phyloP scores from a whole-genome alignment of 176 grass and related monocot genomes.

The Carex littledalei region DNA sequence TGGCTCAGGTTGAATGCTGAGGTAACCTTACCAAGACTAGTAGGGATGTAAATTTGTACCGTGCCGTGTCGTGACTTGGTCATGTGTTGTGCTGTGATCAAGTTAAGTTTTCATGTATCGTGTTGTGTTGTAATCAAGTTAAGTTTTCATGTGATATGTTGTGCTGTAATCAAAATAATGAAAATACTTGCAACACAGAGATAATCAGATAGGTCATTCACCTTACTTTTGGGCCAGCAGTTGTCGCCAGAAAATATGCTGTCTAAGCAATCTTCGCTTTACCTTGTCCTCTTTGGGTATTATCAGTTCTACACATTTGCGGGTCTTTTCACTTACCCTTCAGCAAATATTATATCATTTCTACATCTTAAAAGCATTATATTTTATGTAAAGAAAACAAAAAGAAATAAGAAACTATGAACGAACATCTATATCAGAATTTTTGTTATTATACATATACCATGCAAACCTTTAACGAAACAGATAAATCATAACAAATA shows the following conservation, averaged over 20 bases:
- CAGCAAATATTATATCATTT: background rate
- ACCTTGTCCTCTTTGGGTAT: no score
- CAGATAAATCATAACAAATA: background rate
- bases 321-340: background rate
- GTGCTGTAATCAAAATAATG: no score
- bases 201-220: no score
- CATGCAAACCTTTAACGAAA: background rate
- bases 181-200: no score
- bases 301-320: background rate
- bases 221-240: background rate
- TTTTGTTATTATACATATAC: slow-evolving; percentile 6
- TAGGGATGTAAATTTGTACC: no score
- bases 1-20: background rate
- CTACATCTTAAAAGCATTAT: background rate
- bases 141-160: no score
- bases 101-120: no score
- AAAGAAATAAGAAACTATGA: background rate
- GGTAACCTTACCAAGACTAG: background rate
- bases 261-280: background rate
- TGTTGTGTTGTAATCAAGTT: no score
- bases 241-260: background rate
- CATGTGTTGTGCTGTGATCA: no score
- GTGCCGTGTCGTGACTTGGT: no score
- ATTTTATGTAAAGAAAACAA: background rate
- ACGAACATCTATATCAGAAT: background rate